These are phyloP conservation scores for Echria macrotheca DNA, from an alignment of 495 filamentous ascomycete genomes.

Conservation along the genomic window DNA sequence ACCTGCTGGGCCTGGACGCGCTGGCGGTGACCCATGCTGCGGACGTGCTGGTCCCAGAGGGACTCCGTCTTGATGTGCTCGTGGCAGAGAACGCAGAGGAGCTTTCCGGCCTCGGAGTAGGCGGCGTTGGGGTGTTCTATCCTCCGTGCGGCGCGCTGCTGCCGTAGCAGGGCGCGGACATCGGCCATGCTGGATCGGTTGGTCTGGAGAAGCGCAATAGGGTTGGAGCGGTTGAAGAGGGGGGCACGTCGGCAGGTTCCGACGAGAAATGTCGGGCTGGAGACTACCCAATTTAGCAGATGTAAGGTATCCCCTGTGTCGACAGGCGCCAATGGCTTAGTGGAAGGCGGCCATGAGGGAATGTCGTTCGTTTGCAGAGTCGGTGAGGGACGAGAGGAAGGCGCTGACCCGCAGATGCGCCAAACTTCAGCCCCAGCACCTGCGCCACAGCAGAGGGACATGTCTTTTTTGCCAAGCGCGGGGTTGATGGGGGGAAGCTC, in stretches of 20 bases:
- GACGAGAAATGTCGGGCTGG: too few species aligned
- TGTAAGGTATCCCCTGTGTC: too few species aligned
- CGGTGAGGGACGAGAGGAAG: conserved; percentile 1
- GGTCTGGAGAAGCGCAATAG: not conserved
- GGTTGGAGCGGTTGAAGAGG: not conserved
- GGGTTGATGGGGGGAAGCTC: conserved; percentile 3
- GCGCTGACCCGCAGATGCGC: not conserved
- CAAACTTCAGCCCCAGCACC: too few species aligned
- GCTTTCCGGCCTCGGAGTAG: conserved; percentile 55
- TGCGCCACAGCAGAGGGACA: not conserved
- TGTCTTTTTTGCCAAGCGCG: not conserved
- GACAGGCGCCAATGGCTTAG: conserved; percentile 3
- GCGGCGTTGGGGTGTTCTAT: conserved; percentile 60
- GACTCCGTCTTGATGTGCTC: conserved; percentile 55
- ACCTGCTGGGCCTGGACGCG: conserved; percentile 25
- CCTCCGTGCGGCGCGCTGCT: conserved; percentile 71
- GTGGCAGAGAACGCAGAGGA: conserved; percentile 56
- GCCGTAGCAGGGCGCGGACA: conserved; percentile 74
- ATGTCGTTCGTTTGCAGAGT: not conserved
- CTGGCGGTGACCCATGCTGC: conserved; percentile 42
- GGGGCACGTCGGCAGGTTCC: not conserved
- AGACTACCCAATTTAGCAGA: too few species aligned
- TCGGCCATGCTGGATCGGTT: conserved; percentile 59
- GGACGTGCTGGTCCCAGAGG: conserved; percentile 54
- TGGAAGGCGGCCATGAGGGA: not conserved